Conservation (phyloP, 2,329 filamentous ascomycete species). For the Fusarium sp. region DNA sequence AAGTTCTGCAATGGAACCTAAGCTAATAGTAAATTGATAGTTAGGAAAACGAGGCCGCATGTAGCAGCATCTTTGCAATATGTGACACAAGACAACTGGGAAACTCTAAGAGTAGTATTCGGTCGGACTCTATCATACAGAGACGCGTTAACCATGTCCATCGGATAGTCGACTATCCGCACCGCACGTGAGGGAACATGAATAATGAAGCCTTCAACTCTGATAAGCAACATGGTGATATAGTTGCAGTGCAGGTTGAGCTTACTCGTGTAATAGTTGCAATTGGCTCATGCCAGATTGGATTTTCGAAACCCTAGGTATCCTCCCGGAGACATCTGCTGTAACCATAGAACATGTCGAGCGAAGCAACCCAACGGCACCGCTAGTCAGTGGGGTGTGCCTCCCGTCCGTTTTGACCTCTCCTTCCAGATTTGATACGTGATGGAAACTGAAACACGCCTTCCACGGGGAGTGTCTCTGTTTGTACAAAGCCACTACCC, state of each 20-base stretch:
- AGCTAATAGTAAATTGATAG: background rate
- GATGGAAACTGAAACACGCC: slow-evolving; percentile 40
- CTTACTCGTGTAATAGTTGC: background rate
- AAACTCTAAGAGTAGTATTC: slow-evolving; percentile 24
- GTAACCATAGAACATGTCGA: slow-evolving; percentile 14
- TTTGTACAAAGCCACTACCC: slow-evolving; percentile 18
- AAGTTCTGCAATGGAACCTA: slow-evolving; percentile 3
- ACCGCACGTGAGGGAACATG: background rate
- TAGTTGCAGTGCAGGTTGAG: slow-evolving; percentile 2
- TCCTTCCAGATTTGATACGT: slow-evolving; percentile 28
- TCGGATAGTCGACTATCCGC: background rate
- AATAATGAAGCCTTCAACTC: slow-evolving; percentile 5
- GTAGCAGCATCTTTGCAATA: background rate
- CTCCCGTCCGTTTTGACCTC: slow-evolving; percentile 6
- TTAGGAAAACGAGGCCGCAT: background rate
- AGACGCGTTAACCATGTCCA: background rate
- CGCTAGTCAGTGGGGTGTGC: slow-evolving; percentile 6
- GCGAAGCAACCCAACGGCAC: slow-evolving; percentile 31
- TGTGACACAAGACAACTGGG: background rate
- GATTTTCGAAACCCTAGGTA: slow-evolving; percentile 10
- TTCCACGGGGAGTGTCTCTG: slow-evolving; percentile 13
- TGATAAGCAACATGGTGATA: background rate
- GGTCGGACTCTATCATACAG: background rate
- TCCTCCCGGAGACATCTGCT: slow-evolving; percentile 6
- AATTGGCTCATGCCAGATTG: slow-evolving; percentile 15